Evolutionary conservation across 768 basidiomycete genomes (phyloP), one percentile per base, ranked within the genome.

Genomic region (Solioccasus polychromus): DNA sequence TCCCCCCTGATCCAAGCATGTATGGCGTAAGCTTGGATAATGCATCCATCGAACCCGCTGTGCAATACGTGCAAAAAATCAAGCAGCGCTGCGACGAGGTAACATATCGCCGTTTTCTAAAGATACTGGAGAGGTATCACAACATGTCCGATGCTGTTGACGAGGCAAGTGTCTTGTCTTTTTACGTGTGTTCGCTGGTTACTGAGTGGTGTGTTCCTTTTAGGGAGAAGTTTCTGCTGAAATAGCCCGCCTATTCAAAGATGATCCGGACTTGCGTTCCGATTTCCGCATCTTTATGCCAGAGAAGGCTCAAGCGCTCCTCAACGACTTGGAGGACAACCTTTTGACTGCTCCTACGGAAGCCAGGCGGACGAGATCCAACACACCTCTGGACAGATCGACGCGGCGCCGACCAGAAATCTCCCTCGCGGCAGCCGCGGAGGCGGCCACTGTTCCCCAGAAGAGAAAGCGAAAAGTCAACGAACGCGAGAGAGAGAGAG

Each of bases 21-120:
- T 68, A 63, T 42, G 57, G 64, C 10, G 15, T 67, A 60, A 57
- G 62, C 20, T 55, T 68, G 51, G 74, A 73, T 35, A 72, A 61
- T 8, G 73, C 71, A 51, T 69, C 79, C 19, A 79, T 87, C 32
- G 80, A 83, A 54, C 84, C 82, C 15, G 96, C 96, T 0, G 85
- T 98, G 45, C 83, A 91, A 57, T 98, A 95, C 55, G 92, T 99
- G 25, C 92, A 94, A 68, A 92, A 92, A 69, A 96, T 98, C 68
- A 97, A 96, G 66, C 85, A 87, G 47, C 83, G 92, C 14, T 96
- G 91, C 67, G 89, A 95, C 51, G 79, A 90, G 1, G 91, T 92
- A 14, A 92, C 88, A 5, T 92, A 91, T 53, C 78, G 79, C 43
- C 78, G 82, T 53, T 92, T 92, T 58, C 66, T 91, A 20, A 85